Base-by-base conservation (phyloP, 2,329 filamentous ascomycete species). In the Paecilomyces niveus region DNA sequence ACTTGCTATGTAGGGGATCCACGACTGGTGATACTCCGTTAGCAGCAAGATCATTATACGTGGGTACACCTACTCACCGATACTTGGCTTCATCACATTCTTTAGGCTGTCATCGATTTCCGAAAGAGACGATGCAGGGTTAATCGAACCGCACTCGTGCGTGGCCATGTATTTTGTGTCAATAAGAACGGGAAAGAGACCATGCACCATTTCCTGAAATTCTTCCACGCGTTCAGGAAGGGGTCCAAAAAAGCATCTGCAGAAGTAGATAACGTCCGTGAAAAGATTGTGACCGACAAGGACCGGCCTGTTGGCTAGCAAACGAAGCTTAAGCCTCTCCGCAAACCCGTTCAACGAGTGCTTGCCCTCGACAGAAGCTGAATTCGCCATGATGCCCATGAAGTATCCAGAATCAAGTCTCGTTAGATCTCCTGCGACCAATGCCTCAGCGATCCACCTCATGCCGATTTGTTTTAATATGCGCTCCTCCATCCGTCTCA, bases 101-200 rank as follows among this genome's bases (percentile, higher is more conserved):
- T 62, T 58, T 35, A 74, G 58, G 11, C 58, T 65, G 24, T 67
- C 62, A 60, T 65, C 68, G 24, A 71, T 65, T 31, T 70, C 70
- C 29, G 61, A 63, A 54, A 73, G 66, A 21, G 68, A 74, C 35
- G 70, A 75, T 45, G 53, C 74, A 1, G 80, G 78, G 57, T 80
- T 83, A 58, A 82, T 67, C 69, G 69, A 82, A 71, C 62, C 80
- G 60, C 78, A 82, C 51, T 81, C 78, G 63, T 83, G 77, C 0
- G 84, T 86, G 3, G 82, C 83, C 64, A 87, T 76, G 63, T 85
- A 87, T 65, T 87, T 87, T 0, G 85, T 87, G 62, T 87, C 85
- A 18, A 87, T 74, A 15, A 87, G 74, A 3, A 78, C 64, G 0
- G 85, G 85, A 63, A 85, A 86, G 2, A 83, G 65, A 10, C 75